These are phyloP conservation scores for Pelargonium cotyledonis DNA, from an alignment of 441 rosid species.

Conservation along the genomic window DNA sequence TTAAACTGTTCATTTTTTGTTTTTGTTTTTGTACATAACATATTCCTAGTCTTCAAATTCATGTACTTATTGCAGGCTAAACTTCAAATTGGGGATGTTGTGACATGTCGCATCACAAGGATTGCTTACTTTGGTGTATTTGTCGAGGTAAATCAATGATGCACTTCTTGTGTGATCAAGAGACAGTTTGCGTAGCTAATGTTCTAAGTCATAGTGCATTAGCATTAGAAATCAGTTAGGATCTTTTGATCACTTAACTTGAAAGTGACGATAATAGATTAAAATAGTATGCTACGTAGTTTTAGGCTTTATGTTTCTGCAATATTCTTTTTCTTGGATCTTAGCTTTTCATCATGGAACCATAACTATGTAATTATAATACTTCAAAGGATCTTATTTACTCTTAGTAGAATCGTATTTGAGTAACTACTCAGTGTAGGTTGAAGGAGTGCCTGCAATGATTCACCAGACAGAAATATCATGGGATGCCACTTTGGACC, in stretches of 20 bases:
- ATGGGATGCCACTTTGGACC: conserved; percentile 91
- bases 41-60: conserved; percentile 2
- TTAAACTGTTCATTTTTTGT: conserved; percentile 10
- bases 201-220: not conserved
- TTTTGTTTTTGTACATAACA: not conserved
- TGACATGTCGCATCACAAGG: conserved; percentile 68
- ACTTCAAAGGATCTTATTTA: not conserved
- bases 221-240: not conserved
- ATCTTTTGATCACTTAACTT: not conserved
- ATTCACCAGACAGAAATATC: conserved; percentile 90
- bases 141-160: conserved; percentile 56
- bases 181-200: too few relatives aligned
- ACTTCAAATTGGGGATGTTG: conserved; percentile 85
- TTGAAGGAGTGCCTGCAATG: conserved; percentile 79
- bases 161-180: not conserved
- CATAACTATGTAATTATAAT: not conserved
- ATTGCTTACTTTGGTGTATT: conserved; percentile 76
- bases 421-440: conserved; percentile 35
- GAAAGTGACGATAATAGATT: not conserved
- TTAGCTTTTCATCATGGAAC: conserved; percentile 2
- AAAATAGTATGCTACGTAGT: not conserved
- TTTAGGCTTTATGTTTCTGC: not conserved
- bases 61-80: conserved; percentile 46
- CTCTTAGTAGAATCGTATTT: not conserved
- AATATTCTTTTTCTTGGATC: not conserved